Evolutionary conservation across 352 stramenopile genomes (phyloP), one percentile per base, ranked within the genome.

Genomic region (Pythium insidiosum): DNA sequence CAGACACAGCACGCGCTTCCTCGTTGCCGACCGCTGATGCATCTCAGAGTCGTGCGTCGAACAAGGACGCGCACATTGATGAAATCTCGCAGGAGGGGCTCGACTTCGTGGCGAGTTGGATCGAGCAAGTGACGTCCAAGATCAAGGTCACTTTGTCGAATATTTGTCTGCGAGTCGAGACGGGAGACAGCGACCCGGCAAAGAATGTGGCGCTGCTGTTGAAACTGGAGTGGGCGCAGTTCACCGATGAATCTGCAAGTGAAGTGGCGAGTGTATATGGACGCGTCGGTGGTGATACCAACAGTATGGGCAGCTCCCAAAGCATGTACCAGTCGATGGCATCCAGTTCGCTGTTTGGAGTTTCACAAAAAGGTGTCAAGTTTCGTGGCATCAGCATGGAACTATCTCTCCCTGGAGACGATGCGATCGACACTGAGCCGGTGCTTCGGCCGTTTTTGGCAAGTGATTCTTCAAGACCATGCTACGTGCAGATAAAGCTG

Each of bases 111-210:
- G 82, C 82, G 18, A 88, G 74, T 38, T 94, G 82, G 82, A 94
- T 94, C 43, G 82, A 94, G 47, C 82, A 90, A 33, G 82, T 94
- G 11, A 92, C 82, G 45, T 91, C 79, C 34, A 94, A 92, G 50
- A 91, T 94, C 56, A 94, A 94, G 55, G 64, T 94, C 6, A 94
- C 81, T 26, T 39, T 94, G 35, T 86, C 81, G 16, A 94, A 94
- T 52, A 79, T 94, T 43, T 94, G 81, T 23, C 37, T 91, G 25
- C 62, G 76, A 1, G 43, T 94, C 12, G 79, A 91, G 56, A 87
- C 81, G 0, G 63, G 72, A 6, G 42, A 29, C n/a, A 24, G 12
- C 0, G 67, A 85, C 23, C 53, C 73, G 16, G 57, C 76, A 35
- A 69, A 73, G 26, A 68, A 87, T 50, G 68, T 88, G 6, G 76